phyloP scores from a whole-genome alignment of 495 filamentous ascomycete genomes.

The Hyaloscypha finlandica region DNA sequence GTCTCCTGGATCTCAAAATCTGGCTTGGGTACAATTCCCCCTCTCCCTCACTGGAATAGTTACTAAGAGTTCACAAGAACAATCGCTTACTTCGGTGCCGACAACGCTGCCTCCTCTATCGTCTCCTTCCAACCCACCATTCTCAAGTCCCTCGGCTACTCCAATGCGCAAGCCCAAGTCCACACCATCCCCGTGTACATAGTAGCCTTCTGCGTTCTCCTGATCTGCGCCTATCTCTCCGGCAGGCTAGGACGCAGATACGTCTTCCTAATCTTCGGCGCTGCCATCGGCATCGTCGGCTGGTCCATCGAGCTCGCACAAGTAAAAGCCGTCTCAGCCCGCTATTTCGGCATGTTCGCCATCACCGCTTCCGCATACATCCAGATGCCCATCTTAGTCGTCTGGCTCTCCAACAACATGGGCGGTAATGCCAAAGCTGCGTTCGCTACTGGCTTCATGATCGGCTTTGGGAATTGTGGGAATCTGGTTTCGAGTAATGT shows the following conservation, averaged over 20 bases:
- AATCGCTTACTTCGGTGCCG: slow-evolving; percentile 53
- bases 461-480: slow-evolving; percentile 27
- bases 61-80: slow-evolving; percentile 24
- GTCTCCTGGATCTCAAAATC: slow-evolving; percentile 53
- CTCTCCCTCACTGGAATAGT: background rate
- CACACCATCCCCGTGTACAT: slow-evolving; percentile 58
- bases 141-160: slow-evolving; percentile 55
- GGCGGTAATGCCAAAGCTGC: slow-evolving; percentile 63
- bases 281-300: slow-evolving; percentile 46
- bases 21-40: slow-evolving; percentile 42
- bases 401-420: slow-evolving; percentile 36
- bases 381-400: slow-evolving; percentile 33
- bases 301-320: slow-evolving; percentile 46
- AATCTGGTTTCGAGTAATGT: slow-evolving; percentile 1
- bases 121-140: slow-evolving; percentile 58
- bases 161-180: slow-evolving; percentile 45
- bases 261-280: slow-evolving; percentile 48
- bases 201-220: slow-evolving; percentile 17
- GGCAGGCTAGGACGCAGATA: slow-evolving; percentile 42
- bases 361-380: slow-evolving; percentile 32
- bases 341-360: slow-evolving; percentile 36
- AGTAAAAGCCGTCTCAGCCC: slow-evolving; percentile 22
- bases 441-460: slow-evolving; percentile 45
- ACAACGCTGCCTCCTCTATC: slow-evolving; percentile 50
- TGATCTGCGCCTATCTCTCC: slow-evolving; percentile 44